Evolutionary conservation across 805 yeast genomes (phyloP).

Genomic region (Monosporozyma yasuniensis): DNA sequence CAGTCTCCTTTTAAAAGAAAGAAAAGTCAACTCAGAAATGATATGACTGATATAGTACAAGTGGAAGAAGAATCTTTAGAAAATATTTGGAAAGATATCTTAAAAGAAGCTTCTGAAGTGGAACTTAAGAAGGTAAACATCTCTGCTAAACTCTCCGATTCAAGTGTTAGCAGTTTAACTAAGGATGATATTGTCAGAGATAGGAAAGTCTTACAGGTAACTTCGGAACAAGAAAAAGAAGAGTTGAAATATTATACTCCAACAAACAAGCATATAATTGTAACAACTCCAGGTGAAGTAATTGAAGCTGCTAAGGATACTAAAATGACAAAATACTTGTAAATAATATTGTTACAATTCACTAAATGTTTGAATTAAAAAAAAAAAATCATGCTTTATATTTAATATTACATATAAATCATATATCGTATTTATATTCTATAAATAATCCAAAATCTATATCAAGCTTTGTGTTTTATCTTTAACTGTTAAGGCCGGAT

Average conservation of each 20-base stretch:
- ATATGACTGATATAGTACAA: not conserved
- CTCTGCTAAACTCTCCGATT: no score
- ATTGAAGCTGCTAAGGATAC: conserved; percentile 32
- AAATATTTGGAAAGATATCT: conserved; percentile 23
- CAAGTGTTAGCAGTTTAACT: not conserved
- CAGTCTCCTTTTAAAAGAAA: conserved; percentile 15
- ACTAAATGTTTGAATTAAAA: not conserved
- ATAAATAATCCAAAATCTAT: not conserved
- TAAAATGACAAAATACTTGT: conserved; percentile 32
- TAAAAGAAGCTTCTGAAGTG: conserved; percentile 2
- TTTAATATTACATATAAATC: not conserved
- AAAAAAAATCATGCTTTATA: not conserved
- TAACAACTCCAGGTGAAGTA: conserved; percentile 35
- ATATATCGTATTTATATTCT: not conserved
- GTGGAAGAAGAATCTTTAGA: conserved; percentile 19
- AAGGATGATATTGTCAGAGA: conserved; percentile 17
- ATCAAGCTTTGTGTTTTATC: not conserved
- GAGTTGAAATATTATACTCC: conserved; percentile 23
- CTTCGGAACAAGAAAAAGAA: conserved; percentile 21
- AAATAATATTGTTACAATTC: not conserved
- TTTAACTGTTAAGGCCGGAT: not conserved
- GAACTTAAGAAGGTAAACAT: not conserved
- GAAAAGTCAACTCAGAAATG: not conserved
- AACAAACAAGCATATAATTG: conserved; percentile 31
- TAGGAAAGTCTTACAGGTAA: conserved; percentile 12